A percentile compares a stretch with the other conserved stretches of the same genome.
Evolutionary conservation across 768 basidiomycete genomes (phyloP).

Genomic region (Amanita fuliginea): DNA sequence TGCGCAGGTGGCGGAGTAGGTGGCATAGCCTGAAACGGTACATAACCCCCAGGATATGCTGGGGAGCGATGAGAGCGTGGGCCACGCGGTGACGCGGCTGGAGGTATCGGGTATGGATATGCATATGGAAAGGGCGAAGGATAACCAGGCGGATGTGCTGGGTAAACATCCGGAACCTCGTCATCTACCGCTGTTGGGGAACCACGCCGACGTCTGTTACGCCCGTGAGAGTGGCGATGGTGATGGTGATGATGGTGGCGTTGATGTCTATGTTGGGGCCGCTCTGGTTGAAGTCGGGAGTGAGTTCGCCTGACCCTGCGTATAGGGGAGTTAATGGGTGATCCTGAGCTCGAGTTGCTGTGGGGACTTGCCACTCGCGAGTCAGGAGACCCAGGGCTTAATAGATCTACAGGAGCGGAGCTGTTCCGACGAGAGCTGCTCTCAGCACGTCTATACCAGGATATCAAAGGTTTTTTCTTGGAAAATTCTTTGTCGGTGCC

Average conservation of each 20-base stretch:
- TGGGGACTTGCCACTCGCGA: conserved; percentile 12
- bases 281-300: conserved; percentile 9
- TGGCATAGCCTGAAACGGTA: conserved; percentile 20
- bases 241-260: conserved; percentile 14
- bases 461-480: conserved; percentile 18
- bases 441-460: conserved; percentile 22
- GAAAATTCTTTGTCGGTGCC: conserved; percentile 9
- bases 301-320: conserved; percentile 7
- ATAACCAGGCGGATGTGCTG: conserved; percentile 20
- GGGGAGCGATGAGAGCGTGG: conserved; percentile 14
- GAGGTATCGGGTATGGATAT: conserved; percentile 14
- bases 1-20: conserved; percentile 2
- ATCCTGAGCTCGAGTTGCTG: conserved; percentile 13
- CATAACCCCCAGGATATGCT: conserved; percentile 15
- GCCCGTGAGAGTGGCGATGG: conserved; percentile 9
- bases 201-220: conserved; percentile 7
- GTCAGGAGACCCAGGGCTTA: conserved; percentile 19
- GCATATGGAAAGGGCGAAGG: conserved; percentile 22
- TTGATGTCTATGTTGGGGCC: conserved; percentile 14
- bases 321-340: conserved; percentile 10
- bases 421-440: conserved; percentile 12
- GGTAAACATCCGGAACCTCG: neutral
- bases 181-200: neutral
- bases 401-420: conserved; percentile 19
- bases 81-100: conserved; percentile 12